Evolutionary conservation across 441 rosid genomes (phyloP).

Genomic region (Sinapis alba): DNA sequence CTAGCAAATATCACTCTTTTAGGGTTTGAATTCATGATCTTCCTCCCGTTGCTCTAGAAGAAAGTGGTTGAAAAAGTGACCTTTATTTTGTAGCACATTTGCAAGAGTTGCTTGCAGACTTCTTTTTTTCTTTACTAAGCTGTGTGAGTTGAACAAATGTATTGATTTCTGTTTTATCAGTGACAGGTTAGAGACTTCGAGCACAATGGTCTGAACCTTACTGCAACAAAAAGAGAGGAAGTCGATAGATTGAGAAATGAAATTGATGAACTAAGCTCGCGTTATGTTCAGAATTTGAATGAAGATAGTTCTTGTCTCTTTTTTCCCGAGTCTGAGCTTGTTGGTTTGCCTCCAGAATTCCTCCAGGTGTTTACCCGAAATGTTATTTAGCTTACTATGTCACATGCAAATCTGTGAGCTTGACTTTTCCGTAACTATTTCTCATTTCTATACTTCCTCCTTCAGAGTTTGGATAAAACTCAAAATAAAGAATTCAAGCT

Average conservation of each 20-base stretch:
- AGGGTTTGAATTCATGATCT: constrained; percentile 6
- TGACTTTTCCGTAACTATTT: constrained; percentile 19
- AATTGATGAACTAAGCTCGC: constrained; percentile 77
- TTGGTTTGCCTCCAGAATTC: constrained; percentile 75
- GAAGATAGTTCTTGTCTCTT: constrained; percentile 70
- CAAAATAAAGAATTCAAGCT: constrained; percentile 71
- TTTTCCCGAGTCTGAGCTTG: constrained; percentile 70
- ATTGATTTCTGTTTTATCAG: constrained; percentile 60
- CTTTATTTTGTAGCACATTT: constrained; percentile 2
- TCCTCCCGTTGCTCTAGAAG: neutral
- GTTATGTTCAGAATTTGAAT: constrained; percentile 70
- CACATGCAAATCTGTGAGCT: constrained; percentile 9
- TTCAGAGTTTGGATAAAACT: constrained; percentile 73
- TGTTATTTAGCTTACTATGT: constrained; percentile 14
- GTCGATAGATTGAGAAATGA: constrained; percentile 69
- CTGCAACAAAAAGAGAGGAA: constrained; percentile 79
- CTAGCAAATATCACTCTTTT: neutral
- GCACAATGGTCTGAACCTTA: constrained; percentile 86
- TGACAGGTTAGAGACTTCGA: constrained; percentile 97
- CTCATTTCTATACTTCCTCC: constrained; percentile 23
- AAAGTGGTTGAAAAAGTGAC: neutral
- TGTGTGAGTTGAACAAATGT: constrained; percentile 33
- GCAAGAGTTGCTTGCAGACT: constrained; percentile 1
- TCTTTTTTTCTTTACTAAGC: constrained; percentile 12
- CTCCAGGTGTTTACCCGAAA: constrained; percentile 56